phyloP scores from a whole-genome alignment of 768 basidiomycete genomes.

The Suillus lakei region DNA sequence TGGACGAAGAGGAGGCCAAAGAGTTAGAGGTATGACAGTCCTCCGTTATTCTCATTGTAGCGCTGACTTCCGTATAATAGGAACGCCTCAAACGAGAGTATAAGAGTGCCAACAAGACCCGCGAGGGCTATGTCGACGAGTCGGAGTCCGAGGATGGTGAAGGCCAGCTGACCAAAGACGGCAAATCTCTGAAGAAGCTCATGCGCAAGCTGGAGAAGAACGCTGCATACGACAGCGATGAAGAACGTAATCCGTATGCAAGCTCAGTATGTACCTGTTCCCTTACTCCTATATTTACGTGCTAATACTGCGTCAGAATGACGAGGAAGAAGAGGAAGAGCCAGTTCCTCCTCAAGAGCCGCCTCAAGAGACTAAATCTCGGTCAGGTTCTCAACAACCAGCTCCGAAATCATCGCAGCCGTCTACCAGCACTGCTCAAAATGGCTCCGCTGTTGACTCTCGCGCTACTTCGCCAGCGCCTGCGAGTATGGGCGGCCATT shows the following conservation, averaged over 20 bases:
- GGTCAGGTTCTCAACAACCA: slow-evolving; percentile 45
- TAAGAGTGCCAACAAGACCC: slow-evolving; percentile 73
- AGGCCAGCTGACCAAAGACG: slow-evolving; percentile 65
- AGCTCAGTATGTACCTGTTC: slow-evolving; percentile 59
- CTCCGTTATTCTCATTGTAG: slow-evolving; percentile 2
- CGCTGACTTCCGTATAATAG: slow-evolving; percentile 39
- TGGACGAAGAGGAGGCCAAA: slow-evolving; percentile 85
- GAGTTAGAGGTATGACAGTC: slow-evolving; percentile 67
- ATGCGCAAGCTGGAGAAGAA: slow-evolving; percentile 86
- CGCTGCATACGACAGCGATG: slow-evolving; percentile 80
- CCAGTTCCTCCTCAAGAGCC: slow-evolving; percentile 45
- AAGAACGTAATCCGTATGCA: slow-evolving; percentile 80
- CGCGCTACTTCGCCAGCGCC: slow-evolving; percentile 59
- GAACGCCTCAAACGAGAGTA: slow-evolving; percentile 87
- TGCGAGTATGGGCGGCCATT: slow-evolving; percentile 72
- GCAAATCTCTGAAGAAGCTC: slow-evolving; percentile 84
- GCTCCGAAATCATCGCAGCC: slow-evolving; percentile 38
- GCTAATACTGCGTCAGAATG: slow-evolving; percentile 46
- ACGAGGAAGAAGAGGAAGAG: slow-evolving; percentile 77
- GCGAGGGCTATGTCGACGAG: slow-evolving; percentile 72
- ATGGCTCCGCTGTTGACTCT: slow-evolving; percentile 42
- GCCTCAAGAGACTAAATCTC: slow-evolving; percentile 50
- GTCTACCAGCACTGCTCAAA: slow-evolving; percentile 33
- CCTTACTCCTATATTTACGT: slow-evolving; percentile 2
- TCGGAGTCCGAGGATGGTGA: slow-evolving; percentile 76